Conservation (phyloP, 2,329 filamentous ascomycete genomes). For the Verticillium isaacii region DNA sequence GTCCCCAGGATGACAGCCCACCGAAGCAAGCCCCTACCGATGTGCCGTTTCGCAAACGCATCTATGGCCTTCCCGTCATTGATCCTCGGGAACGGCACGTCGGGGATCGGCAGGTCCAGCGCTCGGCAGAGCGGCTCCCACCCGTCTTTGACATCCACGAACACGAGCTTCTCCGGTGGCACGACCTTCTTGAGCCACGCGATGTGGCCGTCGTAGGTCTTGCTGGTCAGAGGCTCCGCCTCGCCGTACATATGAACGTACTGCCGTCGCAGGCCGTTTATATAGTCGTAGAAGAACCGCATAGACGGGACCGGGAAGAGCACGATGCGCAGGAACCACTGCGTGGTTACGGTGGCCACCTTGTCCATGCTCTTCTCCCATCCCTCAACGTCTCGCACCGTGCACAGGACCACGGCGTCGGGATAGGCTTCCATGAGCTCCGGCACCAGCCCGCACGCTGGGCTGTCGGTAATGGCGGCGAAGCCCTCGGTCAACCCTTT, state of each 20-base stretch:
- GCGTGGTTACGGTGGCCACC: constrained; percentile 1
- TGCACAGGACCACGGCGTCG: constrained; percentile 15
- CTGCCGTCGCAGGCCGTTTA: constrained; percentile 6
- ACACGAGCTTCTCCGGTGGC: constrained; percentile 18
- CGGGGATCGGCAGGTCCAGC: constrained; percentile 21
- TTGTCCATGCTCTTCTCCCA: constrained; percentile 15
- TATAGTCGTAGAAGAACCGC: constrained; percentile 11
- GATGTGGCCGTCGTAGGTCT: constrained; percentile 1
- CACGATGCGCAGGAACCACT: constrained; percentile 13
- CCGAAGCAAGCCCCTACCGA: not conserved
- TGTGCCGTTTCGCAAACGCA: constrained; percentile 3
- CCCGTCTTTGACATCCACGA: constrained; percentile 20
- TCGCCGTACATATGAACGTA: constrained; percentile 1
- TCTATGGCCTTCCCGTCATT: constrained; percentile 18
- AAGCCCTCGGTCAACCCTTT: not conserved
- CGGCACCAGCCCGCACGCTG: not conserved
- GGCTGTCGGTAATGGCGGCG: not conserved
- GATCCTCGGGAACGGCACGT: constrained; percentile 20
- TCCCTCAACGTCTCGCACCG: constrained; percentile 11
- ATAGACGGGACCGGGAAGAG: constrained; percentile 13
- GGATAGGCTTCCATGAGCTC: constrained; percentile 14
- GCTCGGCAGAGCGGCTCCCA: constrained; percentile 28
- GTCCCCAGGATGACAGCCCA: not conserved
- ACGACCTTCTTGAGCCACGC: constrained; percentile 11
- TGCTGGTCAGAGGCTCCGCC: not conserved